Base-by-base conservation (phyloP, 306 rosid species). In the Senna siamea region DNA sequence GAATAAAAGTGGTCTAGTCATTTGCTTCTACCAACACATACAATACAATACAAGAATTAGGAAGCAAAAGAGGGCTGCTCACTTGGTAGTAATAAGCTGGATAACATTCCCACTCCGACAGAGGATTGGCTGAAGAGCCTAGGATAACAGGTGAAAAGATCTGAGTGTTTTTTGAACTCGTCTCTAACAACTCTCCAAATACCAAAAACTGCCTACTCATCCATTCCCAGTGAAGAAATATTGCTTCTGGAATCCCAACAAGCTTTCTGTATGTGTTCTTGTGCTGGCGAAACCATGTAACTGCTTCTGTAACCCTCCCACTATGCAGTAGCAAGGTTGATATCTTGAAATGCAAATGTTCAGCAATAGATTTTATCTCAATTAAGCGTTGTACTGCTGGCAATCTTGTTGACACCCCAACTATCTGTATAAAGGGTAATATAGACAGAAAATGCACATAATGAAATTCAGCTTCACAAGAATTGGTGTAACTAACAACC, bases 161-260 rank as follows among this genome's bases (percentile, higher is more conserved):
- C 76, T 85, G 89, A 73, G 76, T 70, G 60, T 50, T 66, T 79
- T 76, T 80, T 46, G 90, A 79, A 79, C 96, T 91, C 71, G 89
- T 94, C 89, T 94, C 96, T 74, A 94, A 72, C 81, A 94, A 85
- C 82, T 94, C 97, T 2, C 93, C 96, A 81, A 94, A 91, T 72
- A 89, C 98, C 93, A 89, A 83, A 81, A 67, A 94, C 79, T 94
- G 98, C 81, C 93, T 88, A 79, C 97, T 89, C 93, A 94, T 81
- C 98, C 98, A 94, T 76, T 89, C 98, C 97, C 94, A 89, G 73
- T 94, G 98, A 83, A 94, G 87, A 84, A 91, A 92, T 72, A 66
- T 77, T 52, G 89, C 96, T 77, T 89, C 96, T 34, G 98, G 90
- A 41, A 89, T 76, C 76, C 98, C 97, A 59, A 76, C 76, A 37